Conservation (phyloP, 257 asterid species). For the Ophiorrhiza pumila region DNA sequence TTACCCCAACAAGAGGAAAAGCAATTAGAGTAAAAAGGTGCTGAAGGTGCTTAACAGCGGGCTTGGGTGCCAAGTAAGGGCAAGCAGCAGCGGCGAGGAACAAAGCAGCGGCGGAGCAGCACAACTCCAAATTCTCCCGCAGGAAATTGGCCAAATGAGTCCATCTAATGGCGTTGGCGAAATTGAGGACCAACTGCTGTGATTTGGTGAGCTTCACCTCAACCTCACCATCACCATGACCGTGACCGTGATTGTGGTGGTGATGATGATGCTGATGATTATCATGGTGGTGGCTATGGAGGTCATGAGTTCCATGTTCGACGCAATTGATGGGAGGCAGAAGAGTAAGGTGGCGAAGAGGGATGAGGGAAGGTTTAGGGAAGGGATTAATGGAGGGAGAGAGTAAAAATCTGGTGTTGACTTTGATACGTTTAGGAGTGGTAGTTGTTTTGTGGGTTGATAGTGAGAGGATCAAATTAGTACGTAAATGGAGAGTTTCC, state of each 20-base stretch:
- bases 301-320: constrained; percentile 19
- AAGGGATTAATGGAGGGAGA: not conserved
- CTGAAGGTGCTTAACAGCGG: constrained; percentile 58
- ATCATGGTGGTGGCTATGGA: constrained; percentile 24
- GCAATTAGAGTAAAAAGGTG: constrained; percentile 55
- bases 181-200: constrained; percentile 55
- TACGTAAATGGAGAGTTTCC: constrained; percentile 10
- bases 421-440: not conserved
- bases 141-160: constrained; percentile 60
- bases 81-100: constrained; percentile 71
- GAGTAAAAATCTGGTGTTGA: not conserved
- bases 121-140: constrained; percentile 80
- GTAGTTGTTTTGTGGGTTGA: not conserved
- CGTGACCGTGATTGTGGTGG: constrained; percentile 22
- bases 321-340: constrained; percentile 13
- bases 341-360: constrained; percentile 9
- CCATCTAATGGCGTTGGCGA: constrained; percentile 67
- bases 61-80: constrained; percentile 63
- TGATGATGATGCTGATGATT: constrained; percentile 31
- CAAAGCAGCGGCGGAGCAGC: constrained; percentile 79
- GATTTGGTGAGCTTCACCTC: constrained; percentile 48
- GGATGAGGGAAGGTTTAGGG: not conserved
- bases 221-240: constrained; percentile 30
- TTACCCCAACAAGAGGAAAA: constrained; percentile 96
- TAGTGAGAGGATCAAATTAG: not conserved